These are phyloP conservation scores for Choiromyces venosus DNA, from an alignment of 495 filamentous ascomycete species.

Conservation along the genomic window DNA sequence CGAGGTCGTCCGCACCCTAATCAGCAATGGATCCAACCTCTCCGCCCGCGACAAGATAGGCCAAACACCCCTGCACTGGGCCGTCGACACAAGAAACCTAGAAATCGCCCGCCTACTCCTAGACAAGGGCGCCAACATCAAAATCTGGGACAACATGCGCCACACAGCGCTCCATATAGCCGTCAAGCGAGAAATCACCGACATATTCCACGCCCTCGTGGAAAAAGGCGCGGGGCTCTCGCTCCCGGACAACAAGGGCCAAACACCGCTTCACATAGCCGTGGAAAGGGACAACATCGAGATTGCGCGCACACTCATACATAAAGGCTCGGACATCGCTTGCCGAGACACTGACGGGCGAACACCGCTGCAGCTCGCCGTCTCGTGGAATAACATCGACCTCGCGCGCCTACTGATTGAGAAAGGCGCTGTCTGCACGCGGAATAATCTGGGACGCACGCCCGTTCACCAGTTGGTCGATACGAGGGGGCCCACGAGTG, in stretches of 20 bases:
- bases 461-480: constrained; percentile 14
- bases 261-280: constrained; percentile 27
- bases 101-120: constrained; percentile 20
- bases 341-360: constrained; percentile 15
- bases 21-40: constrained; percentile 22
- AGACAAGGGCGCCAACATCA: constrained; percentile 14
- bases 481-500: background rate
- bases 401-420: constrained; percentile 13
- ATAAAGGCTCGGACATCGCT: constrained; percentile 21
- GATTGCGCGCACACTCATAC: constrained; percentile 9
- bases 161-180: constrained; percentile 25
- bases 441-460: constrained; percentile 26
- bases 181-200: constrained; percentile 8
- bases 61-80: constrained; percentile 24
- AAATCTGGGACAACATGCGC: constrained; percentile 16
- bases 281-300: background rate
- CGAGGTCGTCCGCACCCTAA: constrained; percentile 1
- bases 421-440: constrained; percentile 10
- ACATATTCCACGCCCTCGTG: constrained; percentile 20
- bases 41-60: constrained; percentile 19
- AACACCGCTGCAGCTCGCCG: constrained; percentile 27
- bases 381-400: background rate
- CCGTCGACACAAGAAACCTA: constrained; percentile 13
- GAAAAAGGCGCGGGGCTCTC: constrained; percentile 19
- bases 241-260: constrained; percentile 23